Conservation (phyloP, 2,329 filamentous ascomycete species). For the Xylaria sp. region DNA sequence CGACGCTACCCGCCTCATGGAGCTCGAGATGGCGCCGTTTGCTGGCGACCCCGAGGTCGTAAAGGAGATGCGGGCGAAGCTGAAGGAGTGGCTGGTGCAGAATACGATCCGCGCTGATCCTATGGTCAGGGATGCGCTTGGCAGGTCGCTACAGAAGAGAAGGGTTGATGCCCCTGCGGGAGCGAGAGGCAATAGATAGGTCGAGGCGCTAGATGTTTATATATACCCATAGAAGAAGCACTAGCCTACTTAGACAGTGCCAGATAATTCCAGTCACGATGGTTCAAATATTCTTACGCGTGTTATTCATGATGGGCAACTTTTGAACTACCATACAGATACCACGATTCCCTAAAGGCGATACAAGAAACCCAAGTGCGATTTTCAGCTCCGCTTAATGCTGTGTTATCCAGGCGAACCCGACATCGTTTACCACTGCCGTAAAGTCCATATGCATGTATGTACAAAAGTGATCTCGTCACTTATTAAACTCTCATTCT, state of each 20-base stretch:
- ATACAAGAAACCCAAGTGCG: conserved; percentile 5
- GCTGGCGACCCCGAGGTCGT: conserved; percentile 75
- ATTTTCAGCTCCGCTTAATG: conserved; percentile 19
- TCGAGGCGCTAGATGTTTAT: conserved; percentile 1
- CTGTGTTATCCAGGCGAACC: conserved; percentile 7
- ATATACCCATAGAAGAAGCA: conserved; percentile 5
- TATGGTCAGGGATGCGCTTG: conserved; percentile 84
- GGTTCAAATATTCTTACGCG: not conserved
- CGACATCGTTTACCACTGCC: not conserved
- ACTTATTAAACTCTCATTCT: not conserved
- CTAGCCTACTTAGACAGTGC: not conserved
- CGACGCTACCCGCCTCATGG: conserved; percentile 77
- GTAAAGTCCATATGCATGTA: conserved; percentile 9
- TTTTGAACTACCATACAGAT: not conserved
- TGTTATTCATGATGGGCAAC: not conserved
- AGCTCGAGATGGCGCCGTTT: conserved; percentile 85
- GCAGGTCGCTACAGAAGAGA: conserved; percentile 71
- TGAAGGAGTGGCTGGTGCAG: conserved; percentile 89
- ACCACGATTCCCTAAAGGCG: not conserved
- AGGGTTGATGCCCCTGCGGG: conserved; percentile 71
- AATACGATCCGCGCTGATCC: conserved; percentile 84
- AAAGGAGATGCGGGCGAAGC: conserved; percentile 72
- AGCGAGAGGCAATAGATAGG: conserved; percentile 63
- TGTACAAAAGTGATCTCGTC: conserved; percentile 17
- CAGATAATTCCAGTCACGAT: not conserved